A percentile compares a stretch with the other conserved stretches of the same genome.
These are phyloP conservation scores for Actinidia arguta DNA, from an alignment of 179 eudicot species.

Conservation along the genomic window DNA sequence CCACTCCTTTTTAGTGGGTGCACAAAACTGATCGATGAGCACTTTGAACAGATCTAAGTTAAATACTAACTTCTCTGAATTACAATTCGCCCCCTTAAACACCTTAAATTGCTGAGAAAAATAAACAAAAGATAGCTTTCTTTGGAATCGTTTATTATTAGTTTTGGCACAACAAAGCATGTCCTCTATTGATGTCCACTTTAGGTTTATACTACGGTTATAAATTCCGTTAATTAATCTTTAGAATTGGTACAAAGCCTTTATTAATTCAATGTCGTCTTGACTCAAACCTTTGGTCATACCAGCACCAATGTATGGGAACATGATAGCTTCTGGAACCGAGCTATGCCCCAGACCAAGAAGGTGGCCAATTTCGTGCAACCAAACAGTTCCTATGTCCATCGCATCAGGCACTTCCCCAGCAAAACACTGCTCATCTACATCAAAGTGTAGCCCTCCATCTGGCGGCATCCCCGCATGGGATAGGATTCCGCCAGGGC, in stretches of 20 bases:
- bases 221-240: no score
- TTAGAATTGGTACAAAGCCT: background rate
- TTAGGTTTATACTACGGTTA: no score
- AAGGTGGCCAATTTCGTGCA: conserved; percentile 22
- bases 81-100: no score
- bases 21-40: no score
- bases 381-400: conserved; percentile 9
- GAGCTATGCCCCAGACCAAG: conserved; percentile 14
- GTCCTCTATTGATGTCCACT: no score
- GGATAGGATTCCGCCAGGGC: conserved; percentile 2
- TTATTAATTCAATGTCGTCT: background rate
- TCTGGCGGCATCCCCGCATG: background rate
- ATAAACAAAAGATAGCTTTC: no score
- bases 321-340: background rate
- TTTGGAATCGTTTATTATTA: no score
- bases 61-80: no score
- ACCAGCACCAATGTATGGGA: background rate
- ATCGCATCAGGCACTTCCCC: background rate
- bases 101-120: no score
- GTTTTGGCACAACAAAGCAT: no score
- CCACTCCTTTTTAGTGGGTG: no score
- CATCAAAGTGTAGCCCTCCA: conserved; percentile 15
- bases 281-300: background rate
- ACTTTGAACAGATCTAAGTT: no score
- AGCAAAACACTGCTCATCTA: background rate